Conservation (phyloP, 1,284 basidiomycete species). For the Malassezia vespertilionis region DNA sequence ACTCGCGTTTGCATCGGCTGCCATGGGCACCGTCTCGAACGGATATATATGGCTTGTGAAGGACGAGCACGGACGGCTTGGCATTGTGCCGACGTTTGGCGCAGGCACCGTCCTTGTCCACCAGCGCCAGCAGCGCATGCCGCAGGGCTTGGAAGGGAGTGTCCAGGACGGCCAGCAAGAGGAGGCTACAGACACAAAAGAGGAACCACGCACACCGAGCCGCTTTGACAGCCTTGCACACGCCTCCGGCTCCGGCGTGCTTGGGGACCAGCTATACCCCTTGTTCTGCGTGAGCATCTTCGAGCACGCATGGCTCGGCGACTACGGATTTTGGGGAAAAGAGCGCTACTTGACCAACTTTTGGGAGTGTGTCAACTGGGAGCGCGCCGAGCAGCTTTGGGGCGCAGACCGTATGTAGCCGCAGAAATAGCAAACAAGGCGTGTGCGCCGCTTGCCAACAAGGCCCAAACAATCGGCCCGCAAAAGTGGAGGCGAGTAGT, state of each 20-base stretch:
- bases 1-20: conserved; percentile 65
- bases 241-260: conserved; percentile 20
- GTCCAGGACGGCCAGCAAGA: conserved; percentile 26
- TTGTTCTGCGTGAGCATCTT: conserved; percentile 74
- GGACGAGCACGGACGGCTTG: conserved; percentile 58
- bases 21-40: conserved; percentile 61
- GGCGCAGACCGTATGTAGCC: conserved; percentile 10
- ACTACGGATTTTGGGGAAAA: conserved; percentile 88
- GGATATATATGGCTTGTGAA: conserved; percentile 82
- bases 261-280: conserved; percentile 60
- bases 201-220: not conserved
- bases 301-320: conserved; percentile 81
- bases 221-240: conserved; percentile 14
- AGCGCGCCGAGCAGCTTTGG: conserved; percentile 33
- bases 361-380: conserved; percentile 81
- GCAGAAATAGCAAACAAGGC: too few species aligned
- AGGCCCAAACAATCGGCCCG: too few species aligned
- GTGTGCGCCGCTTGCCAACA: too few species aligned
- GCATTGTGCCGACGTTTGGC: conserved; percentile 72
- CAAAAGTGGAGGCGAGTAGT: too few species aligned
- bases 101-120: conserved; percentile 74
- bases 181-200: not conserved
- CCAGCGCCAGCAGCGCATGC: conserved; percentile 29
- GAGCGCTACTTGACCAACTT: conserved; percentile 78
- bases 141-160: conserved; percentile 25